A percentile compares a stretch with the other conserved stretches of the same genome.
Evolutionary conservation across 2,329 filamentous ascomycete genomes (phyloP).

Genomic region (Rutstroemia sp.): DNA sequence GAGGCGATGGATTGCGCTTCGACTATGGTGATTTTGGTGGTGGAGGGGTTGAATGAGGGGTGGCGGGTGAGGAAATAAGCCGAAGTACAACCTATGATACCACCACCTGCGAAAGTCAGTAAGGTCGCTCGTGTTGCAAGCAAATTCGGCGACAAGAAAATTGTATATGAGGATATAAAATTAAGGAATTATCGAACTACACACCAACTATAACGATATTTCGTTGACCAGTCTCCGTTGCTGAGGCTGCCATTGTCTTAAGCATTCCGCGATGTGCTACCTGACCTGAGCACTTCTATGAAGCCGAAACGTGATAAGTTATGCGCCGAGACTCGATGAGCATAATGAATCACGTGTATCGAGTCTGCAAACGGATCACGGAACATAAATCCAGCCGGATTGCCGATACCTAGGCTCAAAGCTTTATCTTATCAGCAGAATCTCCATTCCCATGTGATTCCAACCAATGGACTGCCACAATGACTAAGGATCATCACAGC

Average conservation of each 20-base stretch:
- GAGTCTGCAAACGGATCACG: too few relatives aligned
- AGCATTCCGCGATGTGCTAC: background rate
- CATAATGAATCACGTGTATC: too few relatives aligned
- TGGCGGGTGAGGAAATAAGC: conserved; percentile 90
- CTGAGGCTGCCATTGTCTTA: background rate
- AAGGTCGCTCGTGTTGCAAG: too few relatives aligned
- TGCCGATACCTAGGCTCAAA: too few relatives aligned
- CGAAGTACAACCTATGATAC: conserved; percentile 85
- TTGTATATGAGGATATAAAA: background rate
- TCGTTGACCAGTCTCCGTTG: conserved; percentile 3
- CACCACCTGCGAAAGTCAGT: conserved; percentile 47
- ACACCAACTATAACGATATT: conserved; percentile 31
- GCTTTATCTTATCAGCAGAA: too few relatives aligned
- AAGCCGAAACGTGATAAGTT: too few relatives aligned
- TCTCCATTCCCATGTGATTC: background rate
- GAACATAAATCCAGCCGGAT: too few relatives aligned
- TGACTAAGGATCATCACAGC: background rate
- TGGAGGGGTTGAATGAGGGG: conserved; percentile 65
- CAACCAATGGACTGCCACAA: background rate
- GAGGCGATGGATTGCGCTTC: conserved; percentile 81
- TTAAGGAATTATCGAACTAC: conserved; percentile 48
- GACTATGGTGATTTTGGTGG: conserved; percentile 75
- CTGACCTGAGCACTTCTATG: too few relatives aligned
- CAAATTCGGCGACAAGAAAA: background rate
- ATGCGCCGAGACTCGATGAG: too few relatives aligned